A percentile compares a stretch with the other conserved stretches of the same genome.
These are phyloP conservation scores for Trichosphaerium sp. DNA, from an alignment of 78 protist genomes.

Conservation along the genomic window DNA sequence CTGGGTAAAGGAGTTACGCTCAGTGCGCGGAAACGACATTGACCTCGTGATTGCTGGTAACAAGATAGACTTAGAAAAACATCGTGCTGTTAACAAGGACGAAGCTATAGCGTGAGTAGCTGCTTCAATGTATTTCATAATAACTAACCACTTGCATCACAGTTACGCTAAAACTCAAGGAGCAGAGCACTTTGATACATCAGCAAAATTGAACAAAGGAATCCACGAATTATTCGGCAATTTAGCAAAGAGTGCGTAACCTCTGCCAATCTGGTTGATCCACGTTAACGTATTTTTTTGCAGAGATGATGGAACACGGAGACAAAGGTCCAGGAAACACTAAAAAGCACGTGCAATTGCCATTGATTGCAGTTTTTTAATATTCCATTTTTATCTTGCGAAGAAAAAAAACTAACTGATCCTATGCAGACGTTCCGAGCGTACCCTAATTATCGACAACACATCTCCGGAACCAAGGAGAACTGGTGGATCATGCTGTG, in stretches of 20 bases:
- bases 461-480: too few relatives aligned
- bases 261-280: too few relatives aligned
- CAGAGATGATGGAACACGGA: too few relatives aligned
- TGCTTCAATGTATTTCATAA: neutral
- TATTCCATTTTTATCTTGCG: too few relatives aligned
- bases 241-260: conserved; percentile 44
- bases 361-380: too few relatives aligned
- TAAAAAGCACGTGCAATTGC: too few relatives aligned
- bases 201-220: conserved; percentile 67
- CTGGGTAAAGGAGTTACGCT: conserved; percentile 82
- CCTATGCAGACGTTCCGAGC: too few relatives aligned
- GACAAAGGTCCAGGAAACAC: too few relatives aligned
- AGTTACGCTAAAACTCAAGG: conserved; percentile 62
- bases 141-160: neutral
- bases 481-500: too few relatives aligned
- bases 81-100: conserved; percentile 33
- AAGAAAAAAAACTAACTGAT: too few relatives aligned
- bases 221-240: conserved; percentile 65
- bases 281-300: too few relatives aligned
- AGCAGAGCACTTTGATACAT: conserved; percentile 68
- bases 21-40: conserved; percentile 71
- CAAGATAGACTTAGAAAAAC: conserved; percentile 64
- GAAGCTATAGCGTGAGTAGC: conserved; percentile 43
- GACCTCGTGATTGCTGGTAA: conserved; percentile 72
- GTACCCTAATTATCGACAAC: too few relatives aligned